Percentiles rank a stretch among this genome's conserved stretches.
Evolutionary conservation across 495 filamentous ascomycete species (phyloP).

Genomic region (Apiosordaria backusii): DNA sequence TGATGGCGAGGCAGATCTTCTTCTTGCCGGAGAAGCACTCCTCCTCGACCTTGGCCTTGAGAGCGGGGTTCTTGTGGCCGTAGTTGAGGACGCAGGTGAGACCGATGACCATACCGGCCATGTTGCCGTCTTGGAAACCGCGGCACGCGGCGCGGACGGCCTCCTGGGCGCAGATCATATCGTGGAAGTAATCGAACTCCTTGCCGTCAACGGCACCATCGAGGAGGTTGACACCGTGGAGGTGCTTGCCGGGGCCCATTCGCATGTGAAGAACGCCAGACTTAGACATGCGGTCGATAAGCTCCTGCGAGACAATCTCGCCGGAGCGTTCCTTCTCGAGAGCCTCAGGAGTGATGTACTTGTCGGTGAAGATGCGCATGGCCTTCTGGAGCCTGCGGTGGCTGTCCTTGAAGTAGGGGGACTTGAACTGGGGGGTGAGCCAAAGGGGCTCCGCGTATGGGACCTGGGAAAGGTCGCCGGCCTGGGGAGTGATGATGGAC

Average conservation of each 20-base stretch:
- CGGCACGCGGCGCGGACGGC: constrained; percentile 63
- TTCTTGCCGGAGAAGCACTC: constrained; percentile 79
- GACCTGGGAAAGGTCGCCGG: constrained; percentile 68
- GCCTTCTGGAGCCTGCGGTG: constrained; percentile 69
- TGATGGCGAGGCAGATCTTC: constrained; percentile 84
- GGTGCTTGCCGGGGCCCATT: constrained; percentile 76
- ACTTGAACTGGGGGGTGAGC: constrained; percentile 75
- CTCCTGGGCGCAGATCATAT: constrained; percentile 74
- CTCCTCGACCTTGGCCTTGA: constrained; percentile 61
- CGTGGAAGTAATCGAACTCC: constrained; percentile 87
- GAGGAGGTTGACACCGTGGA: constrained; percentile 65
- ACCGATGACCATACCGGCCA: constrained; percentile 79
- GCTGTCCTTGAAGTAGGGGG: constrained; percentile 76
- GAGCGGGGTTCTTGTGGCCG: constrained; percentile 58
- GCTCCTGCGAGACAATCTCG: constrained; percentile 67
- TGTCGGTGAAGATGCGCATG: constrained; percentile 70
- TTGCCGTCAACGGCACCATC: constrained; percentile 69
- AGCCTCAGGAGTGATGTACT: constrained; percentile 68
- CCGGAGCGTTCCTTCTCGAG: constrained; percentile 74
- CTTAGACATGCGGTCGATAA: constrained; percentile 74
- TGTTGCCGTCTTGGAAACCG: constrained; percentile 59
- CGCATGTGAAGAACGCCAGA: constrained; percentile 76
- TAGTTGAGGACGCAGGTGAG: constrained; percentile 80
- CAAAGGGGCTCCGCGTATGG: constrained; percentile 81
- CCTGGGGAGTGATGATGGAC: constrained; percentile 65